Percentiles rank a stretch among this genome's conserved stretches.
Evolutionary conservation across 108 stramenopile species (phyloP).

Genomic region (Cyclostephanos tholiformis): DNA sequence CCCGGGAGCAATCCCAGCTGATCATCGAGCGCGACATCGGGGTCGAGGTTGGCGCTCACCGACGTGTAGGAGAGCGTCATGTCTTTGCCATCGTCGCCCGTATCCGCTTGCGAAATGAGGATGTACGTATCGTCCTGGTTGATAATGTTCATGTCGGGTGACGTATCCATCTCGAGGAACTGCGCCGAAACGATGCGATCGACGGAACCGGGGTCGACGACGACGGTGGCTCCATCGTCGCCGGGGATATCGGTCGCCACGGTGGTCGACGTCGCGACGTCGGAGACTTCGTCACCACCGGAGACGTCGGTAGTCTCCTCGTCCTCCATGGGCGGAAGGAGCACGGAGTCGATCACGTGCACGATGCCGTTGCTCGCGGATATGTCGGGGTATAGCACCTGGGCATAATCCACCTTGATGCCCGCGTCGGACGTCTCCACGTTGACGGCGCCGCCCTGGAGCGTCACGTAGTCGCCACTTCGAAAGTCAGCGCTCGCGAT

Average conservation of each 20-base stretch:
- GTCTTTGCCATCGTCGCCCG: slow-evolving; percentile 1
- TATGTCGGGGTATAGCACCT: slow-evolving; percentile 31
- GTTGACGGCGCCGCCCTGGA: slow-evolving; percentile 7
- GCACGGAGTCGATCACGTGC: slow-evolving; percentile 45
- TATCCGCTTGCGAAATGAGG: slow-evolving; percentile 1
- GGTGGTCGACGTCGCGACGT: neutral
- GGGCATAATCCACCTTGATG: slow-evolving; percentile 13
- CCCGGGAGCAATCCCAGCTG: slow-evolving; percentile 46
- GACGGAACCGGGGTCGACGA: neutral
- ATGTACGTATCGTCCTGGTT: slow-evolving; percentile 48
- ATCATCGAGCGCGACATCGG: slow-evolving; percentile 28
- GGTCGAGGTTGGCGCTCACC: slow-evolving; percentile 36
- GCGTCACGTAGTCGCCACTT: slow-evolving; percentile 3
- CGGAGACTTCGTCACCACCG: too few species aligned
- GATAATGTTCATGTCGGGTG: slow-evolving; percentile 45
- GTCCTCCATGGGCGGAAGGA: slow-evolving; percentile 20
- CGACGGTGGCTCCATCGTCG: slow-evolving; percentile 4
- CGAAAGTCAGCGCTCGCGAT: neutral
- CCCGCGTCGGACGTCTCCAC: neutral
- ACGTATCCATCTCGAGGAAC: slow-evolving; percentile 49
- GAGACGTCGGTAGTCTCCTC: too few species aligned
- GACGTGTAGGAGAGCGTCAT: slow-evolving; percentile 28
- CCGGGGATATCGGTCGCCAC: too few species aligned
- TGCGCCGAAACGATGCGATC: slow-evolving; percentile 40
- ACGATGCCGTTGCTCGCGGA: slow-evolving; percentile 48